phyloP scores from a whole-genome alignment of 805 yeast genomes.

The Allodekkera sacchari region DNA sequence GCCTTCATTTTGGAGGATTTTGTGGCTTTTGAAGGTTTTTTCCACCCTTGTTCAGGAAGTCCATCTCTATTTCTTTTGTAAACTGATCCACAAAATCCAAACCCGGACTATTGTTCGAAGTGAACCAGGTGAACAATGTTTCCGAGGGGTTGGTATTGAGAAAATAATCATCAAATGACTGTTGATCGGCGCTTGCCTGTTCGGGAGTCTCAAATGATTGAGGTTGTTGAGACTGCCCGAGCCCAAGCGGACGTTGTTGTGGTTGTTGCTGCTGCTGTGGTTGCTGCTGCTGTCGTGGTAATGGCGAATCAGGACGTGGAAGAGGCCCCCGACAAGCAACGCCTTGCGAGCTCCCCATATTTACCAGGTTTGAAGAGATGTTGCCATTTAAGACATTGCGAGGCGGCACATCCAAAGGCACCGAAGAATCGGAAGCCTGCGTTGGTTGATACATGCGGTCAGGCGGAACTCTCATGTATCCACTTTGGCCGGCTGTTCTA shows the following conservation, averaged over 20 bases:
- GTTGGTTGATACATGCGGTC: not conserved
- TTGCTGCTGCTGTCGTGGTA: constrained; percentile 5
- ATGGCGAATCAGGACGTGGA: too few relatives aligned
- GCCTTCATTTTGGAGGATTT: too few relatives aligned
- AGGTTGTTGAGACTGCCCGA: too few relatives aligned
- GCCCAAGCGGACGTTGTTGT: constrained; percentile 3
- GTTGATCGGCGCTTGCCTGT: constrained; percentile 16
- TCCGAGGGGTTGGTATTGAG: constrained; percentile 26
- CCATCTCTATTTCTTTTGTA: constrained; percentile 73
- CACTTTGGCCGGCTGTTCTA: not conserved
- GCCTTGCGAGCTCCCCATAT: too few relatives aligned
- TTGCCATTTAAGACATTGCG: too few relatives aligned
- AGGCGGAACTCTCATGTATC: not conserved
- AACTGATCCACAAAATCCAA: constrained; percentile 64
- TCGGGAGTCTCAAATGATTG: too few relatives aligned
- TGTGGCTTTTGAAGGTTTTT: constrained; percentile 3
- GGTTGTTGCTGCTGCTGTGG: constrained; percentile 3
- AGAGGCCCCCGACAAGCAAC: too few relatives aligned
- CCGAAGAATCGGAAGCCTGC: too few relatives aligned
- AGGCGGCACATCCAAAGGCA: too few relatives aligned
- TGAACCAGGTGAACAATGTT: constrained; percentile 41
- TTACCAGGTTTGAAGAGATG: too few relatives aligned
- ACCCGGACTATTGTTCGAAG: constrained; percentile 40
- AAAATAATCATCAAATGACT: constrained; percentile 25
- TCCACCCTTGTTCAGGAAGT: constrained; percentile 31